Evolutionary conservation across 139 green algal species (phyloP).

Genomic region (Penium margaritaceum): DNA sequence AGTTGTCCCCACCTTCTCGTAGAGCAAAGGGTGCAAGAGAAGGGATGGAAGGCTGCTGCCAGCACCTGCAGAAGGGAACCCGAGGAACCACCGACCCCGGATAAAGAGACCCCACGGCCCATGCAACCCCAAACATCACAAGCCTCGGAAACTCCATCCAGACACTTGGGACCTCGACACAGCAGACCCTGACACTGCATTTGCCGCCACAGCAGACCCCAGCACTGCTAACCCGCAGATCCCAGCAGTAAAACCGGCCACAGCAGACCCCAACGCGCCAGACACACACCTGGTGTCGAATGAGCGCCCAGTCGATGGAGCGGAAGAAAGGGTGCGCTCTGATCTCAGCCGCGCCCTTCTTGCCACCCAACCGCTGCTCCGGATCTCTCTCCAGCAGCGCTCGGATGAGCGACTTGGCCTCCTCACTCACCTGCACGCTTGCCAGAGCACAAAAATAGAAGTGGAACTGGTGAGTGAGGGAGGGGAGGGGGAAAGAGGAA

Average conservation of each 20-base stretch:
- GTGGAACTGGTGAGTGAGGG: not conserved
- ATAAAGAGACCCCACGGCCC: not conserved
- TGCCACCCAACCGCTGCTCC: slow-evolving; percentile 58
- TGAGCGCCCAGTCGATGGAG: slow-evolving; percentile 77
- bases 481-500: not conserved
- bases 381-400: slow-evolving; percentile 76
- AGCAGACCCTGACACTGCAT: not conserved
- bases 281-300: slow-evolving; percentile 52
- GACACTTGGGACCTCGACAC: not conserved
- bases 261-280: not conserved
- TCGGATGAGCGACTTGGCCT: slow-evolving; percentile 65
- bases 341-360: slow-evolving; percentile 54
- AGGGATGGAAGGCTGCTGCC: too few species aligned
- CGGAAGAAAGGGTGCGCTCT: slow-evolving; percentile 66
- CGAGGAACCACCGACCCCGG: not conserved
- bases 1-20: not conserved
- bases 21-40: too few species aligned
- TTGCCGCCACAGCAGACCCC: not conserved
- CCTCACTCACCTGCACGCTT: slow-evolving; percentile 13
- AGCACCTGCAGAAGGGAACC: not conserved
- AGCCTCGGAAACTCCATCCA: not conserved
- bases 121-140: not conserved
- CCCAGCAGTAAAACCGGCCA: not conserved
- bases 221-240: not conserved
- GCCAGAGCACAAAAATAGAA: not conserved